A percentile compares a stretch with the other conserved stretches of the same genome.
Conservation (phyloP, 139 green algal species). For the Chlorella sorokiniana region DNA sequence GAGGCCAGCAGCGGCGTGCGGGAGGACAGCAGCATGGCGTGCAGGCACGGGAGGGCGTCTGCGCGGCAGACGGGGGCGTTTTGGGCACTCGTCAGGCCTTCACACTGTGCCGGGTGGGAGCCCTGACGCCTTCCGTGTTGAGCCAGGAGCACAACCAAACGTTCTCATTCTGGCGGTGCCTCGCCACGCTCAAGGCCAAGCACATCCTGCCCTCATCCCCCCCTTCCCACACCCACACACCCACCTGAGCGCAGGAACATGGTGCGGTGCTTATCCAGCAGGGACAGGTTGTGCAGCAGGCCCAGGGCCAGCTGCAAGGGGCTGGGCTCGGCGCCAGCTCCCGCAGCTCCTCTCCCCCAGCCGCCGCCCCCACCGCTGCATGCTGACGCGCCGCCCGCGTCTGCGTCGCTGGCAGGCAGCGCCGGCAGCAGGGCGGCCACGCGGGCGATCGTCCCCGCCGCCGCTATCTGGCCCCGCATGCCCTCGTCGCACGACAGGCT, state of each 20-base stretch:
- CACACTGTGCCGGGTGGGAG: no score
- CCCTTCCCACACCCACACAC: no score
- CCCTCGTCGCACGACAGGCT: constrained; percentile 86
- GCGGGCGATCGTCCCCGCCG: constrained; percentile 72
- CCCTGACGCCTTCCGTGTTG: no score
- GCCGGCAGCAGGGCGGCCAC: constrained; percentile 46
- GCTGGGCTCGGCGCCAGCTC: neutral
- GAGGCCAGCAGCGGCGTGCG: constrained; percentile 11
- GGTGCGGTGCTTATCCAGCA: constrained; percentile 79
- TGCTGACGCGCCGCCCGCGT: no score
- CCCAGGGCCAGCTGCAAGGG: constrained; percentile 71
- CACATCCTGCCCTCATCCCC: no score
- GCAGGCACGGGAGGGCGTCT: constrained; percentile 43
- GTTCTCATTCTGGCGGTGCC: no score
- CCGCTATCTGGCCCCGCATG: constrained; percentile 79
- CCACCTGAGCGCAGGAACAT: constrained; percentile 80
- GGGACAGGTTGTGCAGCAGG: constrained; percentile 86
- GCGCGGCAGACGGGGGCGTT: neutral
- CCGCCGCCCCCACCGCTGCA: neutral
- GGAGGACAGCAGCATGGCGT: constrained; percentile 58
- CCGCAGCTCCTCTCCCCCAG: neutral
- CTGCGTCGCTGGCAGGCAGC: no score
- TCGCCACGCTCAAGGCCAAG: no score
- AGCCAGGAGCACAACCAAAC: no score
- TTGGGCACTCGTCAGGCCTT: neutral